Percentiles rank a stretch among this genome's conserved stretches.
Conservation (phyloP, 2,329 filamentous ascomycete genomes). For the Davidsoniella eucalypti region DNA sequence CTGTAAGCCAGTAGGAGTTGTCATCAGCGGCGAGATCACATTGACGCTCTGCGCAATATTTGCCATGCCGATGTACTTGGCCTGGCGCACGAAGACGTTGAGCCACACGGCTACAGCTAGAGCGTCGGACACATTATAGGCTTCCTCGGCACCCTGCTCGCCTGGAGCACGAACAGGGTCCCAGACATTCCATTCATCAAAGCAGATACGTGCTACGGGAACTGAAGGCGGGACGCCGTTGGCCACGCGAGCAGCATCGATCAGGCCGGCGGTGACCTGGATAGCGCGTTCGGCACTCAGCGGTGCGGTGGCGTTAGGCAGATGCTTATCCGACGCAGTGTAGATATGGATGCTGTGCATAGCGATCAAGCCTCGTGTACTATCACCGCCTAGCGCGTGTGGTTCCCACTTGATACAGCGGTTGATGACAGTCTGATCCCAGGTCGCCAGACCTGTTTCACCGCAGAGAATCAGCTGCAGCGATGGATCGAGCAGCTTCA, state of each 20-base stretch:
- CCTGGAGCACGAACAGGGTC: constrained; percentile 56
- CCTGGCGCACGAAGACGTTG: constrained; percentile 61
- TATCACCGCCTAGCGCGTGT: constrained; percentile 21
- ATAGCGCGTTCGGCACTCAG: constrained; percentile 57
- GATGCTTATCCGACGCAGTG: constrained; percentile 39
- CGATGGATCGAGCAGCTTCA: constrained; percentile 54
- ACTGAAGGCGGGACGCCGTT: constrained; percentile 42
- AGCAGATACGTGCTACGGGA: constrained; percentile 56
- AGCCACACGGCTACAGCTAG: constrained; percentile 60
- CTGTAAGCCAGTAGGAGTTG: constrained; percentile 42
- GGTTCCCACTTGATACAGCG: constrained; percentile 37
- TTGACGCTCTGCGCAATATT: constrained; percentile 67
- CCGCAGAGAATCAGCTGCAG: constrained; percentile 60
- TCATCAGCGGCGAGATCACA: constrained; percentile 64
- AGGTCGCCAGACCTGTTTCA: constrained; percentile 48
- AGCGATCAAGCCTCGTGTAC: constrained; percentile 38
- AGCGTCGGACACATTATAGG: constrained; percentile 57
- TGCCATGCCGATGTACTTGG: constrained; percentile 56
- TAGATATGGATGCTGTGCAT: constrained; percentile 75
- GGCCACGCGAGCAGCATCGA: constrained; percentile 58
- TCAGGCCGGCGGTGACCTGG: constrained; percentile 48
- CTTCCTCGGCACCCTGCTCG: constrained; percentile 54
- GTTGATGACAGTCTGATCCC: constrained; percentile 60
- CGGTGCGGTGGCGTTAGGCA: constrained; percentile 36
- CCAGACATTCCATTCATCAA: constrained; percentile 80